phyloP scores from a whole-genome alignment of 1,284 basidiomycete genomes.

The Hymenochaete sp. region DNA sequence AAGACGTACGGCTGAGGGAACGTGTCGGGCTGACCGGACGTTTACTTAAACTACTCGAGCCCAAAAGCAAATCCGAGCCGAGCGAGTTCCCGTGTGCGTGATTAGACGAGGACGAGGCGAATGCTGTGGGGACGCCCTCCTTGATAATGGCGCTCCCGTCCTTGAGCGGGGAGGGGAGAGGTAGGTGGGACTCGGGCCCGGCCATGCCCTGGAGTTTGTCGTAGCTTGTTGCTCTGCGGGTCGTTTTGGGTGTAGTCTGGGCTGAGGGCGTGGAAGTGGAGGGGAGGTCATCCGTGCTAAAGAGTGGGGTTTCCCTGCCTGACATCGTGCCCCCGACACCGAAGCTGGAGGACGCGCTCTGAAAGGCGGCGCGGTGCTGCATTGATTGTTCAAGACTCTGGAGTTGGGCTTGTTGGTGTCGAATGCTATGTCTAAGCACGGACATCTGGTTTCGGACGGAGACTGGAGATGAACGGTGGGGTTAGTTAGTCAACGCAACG shows the following conservation, averaged over 20 bases:
- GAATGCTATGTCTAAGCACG: constrained; percentile 64
- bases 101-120: constrained; percentile 32
- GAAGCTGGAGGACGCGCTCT: constrained; percentile 44
- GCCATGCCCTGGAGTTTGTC: constrained; percentile 62
- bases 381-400: constrained; percentile 56
- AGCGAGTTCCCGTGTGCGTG: constrained; percentile 27
- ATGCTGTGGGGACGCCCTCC: constrained; percentile 62
- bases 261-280: constrained; percentile 29
- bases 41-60: no score
- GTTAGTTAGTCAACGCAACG: constrained; percentile 8
- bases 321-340: no score
- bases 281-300: constrained; percentile 21
- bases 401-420: constrained; percentile 69
- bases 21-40: constrained; percentile 64
- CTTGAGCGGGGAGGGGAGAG: constrained; percentile 47
- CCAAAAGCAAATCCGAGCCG: no score
- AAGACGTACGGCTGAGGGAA: constrained; percentile 65
- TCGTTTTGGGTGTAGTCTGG: constrained; percentile 36
- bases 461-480: constrained; percentile 34
- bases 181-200: constrained; percentile 64
- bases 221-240: constrained; percentile 51
- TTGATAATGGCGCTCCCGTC: constrained; percentile 38
- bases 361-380: no score
- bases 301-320: no score
- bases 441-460: constrained; percentile 66